phyloP scores from a whole-genome alignment of 768 basidiomycete genomes.

The Suillus sp. region DNA sequence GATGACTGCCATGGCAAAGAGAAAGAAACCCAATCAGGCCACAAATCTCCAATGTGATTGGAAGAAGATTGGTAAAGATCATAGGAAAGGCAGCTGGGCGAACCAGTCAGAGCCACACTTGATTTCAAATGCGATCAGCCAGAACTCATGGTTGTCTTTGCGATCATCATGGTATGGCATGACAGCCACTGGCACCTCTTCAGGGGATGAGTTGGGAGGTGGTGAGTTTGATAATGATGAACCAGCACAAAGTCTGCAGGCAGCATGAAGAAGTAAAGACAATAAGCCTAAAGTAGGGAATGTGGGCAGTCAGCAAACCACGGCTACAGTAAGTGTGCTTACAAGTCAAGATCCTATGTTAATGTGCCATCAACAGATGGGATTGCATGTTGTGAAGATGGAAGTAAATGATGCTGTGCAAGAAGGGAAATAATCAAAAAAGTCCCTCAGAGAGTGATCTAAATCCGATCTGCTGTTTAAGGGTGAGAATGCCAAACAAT shows the following conservation, averaged over 20 bases:
- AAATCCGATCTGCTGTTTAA: constrained; percentile 7
- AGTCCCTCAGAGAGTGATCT: background rate
- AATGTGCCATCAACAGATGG: constrained; percentile 6
- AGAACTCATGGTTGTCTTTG: background rate
- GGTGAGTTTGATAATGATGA: background rate
- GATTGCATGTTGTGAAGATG: background rate
- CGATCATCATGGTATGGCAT: constrained; percentile 1
- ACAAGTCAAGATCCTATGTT: background rate
- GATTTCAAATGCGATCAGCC: background rate
- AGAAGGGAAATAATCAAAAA: background rate
- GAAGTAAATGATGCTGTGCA: background rate
- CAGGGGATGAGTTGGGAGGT: background rate
- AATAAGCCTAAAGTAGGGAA: constrained; percentile 3
- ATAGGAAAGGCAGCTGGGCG: background rate
- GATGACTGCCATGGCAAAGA: background rate
- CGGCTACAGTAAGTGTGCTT: background rate
- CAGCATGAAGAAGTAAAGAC: background rate
- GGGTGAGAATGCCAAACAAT: constrained; percentile 3
- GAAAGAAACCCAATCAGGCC: background rate
- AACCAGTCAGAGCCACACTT: constrained; percentile 2
- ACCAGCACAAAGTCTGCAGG: background rate
- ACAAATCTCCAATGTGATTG: background rate
- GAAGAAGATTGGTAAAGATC: background rate
- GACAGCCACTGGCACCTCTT: background rate
- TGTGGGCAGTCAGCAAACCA: background rate